These are phyloP conservation scores for Neonectria sp. DNA, from an alignment of 2,329 filamentous ascomycete genomes.

Conservation along the genomic window DNA sequence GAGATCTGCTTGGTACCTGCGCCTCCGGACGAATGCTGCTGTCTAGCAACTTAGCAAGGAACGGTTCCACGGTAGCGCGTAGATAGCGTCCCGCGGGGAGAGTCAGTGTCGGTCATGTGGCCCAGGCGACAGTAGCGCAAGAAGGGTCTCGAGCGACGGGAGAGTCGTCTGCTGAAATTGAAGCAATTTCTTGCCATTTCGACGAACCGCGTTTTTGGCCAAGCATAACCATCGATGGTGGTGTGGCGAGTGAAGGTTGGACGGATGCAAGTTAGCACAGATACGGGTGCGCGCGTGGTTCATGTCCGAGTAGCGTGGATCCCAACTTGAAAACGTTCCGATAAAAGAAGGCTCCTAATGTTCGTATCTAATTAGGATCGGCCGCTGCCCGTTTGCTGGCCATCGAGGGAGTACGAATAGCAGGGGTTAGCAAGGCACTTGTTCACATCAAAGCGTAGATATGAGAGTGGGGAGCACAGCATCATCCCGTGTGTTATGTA, in stretches of 20 bases:
- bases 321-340: background rate
- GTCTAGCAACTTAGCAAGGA: background rate
- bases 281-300: constrained; percentile 13
- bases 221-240: background rate
- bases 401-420: constrained; percentile 3
- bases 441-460: background rate
- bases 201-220: constrained; percentile 8
- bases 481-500: background rate
- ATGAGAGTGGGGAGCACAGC: background rate
- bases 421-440: background rate
- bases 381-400: constrained; percentile 6
- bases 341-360: constrained; percentile 14
- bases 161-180: constrained; percentile 19
- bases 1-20: background rate
- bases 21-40: constrained; percentile 3
- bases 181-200: constrained; percentile 27
- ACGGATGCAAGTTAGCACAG: constrained; percentile 11
- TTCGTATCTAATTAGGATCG: constrained; percentile 23
- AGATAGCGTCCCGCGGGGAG: constrained; percentile 11
- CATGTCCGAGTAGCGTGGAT: constrained; percentile 15
- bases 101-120: constrained; percentile 23
- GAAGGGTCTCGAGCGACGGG: constrained; percentile 3
- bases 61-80: background rate
- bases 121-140: constrained; percentile 7
- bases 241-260: constrained; percentile 2